These are phyloP conservation scores for Pyricularia grisea DNA, from an alignment of 2,329 filamentous ascomycete genomes.

Conservation along the genomic window DNA sequence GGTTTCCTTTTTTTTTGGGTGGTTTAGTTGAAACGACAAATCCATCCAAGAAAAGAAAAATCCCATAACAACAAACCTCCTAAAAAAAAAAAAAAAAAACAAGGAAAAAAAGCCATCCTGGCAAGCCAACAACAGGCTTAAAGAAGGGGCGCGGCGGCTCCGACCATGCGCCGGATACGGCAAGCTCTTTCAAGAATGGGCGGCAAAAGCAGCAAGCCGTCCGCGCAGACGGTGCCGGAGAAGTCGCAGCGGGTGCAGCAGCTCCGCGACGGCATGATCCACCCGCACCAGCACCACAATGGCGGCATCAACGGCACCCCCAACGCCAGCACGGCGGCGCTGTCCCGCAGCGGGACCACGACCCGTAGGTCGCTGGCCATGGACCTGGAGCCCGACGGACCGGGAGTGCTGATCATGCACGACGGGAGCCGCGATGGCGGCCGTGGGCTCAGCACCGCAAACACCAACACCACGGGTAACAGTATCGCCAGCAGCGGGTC, in stretches of 20 bases:
- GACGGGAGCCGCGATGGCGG: neutral
- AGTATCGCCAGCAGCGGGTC: neutral
- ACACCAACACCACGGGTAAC: neutral
- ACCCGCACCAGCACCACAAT: neutral
- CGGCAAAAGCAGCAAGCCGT: constrained; percentile 1
- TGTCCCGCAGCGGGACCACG: neutral
- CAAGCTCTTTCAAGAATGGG: neutral
- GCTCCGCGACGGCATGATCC: neutral
- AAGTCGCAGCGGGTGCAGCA: neutral
- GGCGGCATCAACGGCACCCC: neutral
- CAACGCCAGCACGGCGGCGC: neutral
- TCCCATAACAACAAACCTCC: too few relatives aligned
- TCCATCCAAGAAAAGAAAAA: too few relatives aligned
- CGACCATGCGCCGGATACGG: neutral
- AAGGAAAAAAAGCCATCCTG: too few relatives aligned
- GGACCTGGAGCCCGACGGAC: neutral
- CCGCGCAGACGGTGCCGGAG: neutral
- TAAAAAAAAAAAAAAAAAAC: too few relatives aligned
- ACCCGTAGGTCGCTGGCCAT: neutral
- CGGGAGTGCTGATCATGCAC: neutral
- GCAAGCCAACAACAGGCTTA: neutral
- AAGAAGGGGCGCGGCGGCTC: neutral
- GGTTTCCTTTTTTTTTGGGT: too few relatives aligned
- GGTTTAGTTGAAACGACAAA: too few relatives aligned
- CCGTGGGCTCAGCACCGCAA: neutral